phyloP scores from a whole-genome alignment of 495 filamentous ascomycete genomes.

The Hypoxylon fuscum region DNA sequence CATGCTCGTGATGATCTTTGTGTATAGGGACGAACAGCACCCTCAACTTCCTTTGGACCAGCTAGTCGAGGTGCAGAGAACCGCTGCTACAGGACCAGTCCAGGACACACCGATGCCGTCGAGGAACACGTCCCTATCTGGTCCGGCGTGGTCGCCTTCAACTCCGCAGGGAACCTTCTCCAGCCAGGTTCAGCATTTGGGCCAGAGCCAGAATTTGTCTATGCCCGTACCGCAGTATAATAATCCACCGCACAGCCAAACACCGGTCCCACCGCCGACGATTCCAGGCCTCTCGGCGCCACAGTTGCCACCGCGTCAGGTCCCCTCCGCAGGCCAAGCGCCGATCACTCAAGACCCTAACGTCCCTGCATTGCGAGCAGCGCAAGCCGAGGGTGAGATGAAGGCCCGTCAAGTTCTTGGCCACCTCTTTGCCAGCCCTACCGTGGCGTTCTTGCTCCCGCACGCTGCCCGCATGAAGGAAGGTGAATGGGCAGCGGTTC shows the following conservation, averaged over 20 bases:
- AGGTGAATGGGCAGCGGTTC: constrained; percentile 70
- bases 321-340: constrained; percentile 36
- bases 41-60: constrained; percentile 52
- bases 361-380: constrained; percentile 40
- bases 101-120: constrained; percentile 43
- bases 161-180: constrained; percentile 55
- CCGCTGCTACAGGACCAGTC: constrained; percentile 21
- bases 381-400: constrained; percentile 54
- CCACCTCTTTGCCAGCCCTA: constrained; percentile 64
- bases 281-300: constrained; percentile 39
- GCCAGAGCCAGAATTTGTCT: constrained; percentile 34
- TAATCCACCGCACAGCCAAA: too few relatives aligned
- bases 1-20: constrained; percentile 79
- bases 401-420: constrained; percentile 68
- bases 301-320: constrained; percentile 23
- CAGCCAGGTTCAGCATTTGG: too few relatives aligned
- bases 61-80: constrained; percentile 48
- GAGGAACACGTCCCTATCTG: constrained; percentile 54
- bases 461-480: constrained; percentile 69
- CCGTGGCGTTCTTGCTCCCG: constrained; percentile 71
- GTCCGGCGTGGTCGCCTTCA: constrained; percentile 59
- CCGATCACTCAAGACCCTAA: constrained; percentile 42
- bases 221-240: constrained; percentile 46
- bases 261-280: constrained; percentile 46
- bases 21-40: constrained; percentile 65